phyloP scores from a whole-genome alignment of 257 asterid species.

The Ophiorrhiza pumila region DNA sequence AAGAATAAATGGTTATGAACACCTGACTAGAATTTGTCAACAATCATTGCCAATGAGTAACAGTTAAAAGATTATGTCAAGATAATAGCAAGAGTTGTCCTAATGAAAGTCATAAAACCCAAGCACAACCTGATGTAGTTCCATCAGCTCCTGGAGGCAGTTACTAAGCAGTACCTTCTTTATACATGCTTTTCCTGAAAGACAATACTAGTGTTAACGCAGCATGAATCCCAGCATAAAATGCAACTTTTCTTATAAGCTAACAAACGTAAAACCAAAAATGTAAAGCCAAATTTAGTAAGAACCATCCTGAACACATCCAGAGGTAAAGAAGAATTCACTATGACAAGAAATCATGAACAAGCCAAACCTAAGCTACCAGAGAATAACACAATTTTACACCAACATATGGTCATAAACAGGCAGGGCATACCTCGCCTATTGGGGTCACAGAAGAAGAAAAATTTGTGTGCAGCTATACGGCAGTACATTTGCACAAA shows the following conservation, averaged over 20 bases:
- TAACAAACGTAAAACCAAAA: neutral
- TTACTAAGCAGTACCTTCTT: conserved; percentile 95
- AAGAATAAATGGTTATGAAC: conserved; percentile 15
- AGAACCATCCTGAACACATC: neutral
- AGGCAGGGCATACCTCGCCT: conserved; percentile 68
- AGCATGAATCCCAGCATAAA: neutral
- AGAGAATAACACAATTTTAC: neutral
- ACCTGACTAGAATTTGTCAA: conserved; percentile 14
- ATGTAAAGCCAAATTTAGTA: neutral
- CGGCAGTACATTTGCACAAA: conserved; percentile 98
- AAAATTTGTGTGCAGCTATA: conserved; percentile 96
- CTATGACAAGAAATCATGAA: neutral
- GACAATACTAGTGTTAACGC: neutral
- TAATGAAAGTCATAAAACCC: neutral
- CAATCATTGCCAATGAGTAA: too few species aligned
- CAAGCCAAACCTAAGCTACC: neutral
- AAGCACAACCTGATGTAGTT: conserved; percentile 83
- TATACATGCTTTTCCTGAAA: conserved; percentile 96
- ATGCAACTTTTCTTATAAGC: neutral
- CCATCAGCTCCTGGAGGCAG: conserved; percentile 99
- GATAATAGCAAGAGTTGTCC: neutral
- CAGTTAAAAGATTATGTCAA: neutral
- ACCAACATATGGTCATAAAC: neutral
- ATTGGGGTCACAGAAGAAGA: conserved; percentile 98
- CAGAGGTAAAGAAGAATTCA: neutral